phyloP scores from a whole-genome alignment of 2,329 filamentous ascomycete species.

The Arachnomyces sp. region DNA sequence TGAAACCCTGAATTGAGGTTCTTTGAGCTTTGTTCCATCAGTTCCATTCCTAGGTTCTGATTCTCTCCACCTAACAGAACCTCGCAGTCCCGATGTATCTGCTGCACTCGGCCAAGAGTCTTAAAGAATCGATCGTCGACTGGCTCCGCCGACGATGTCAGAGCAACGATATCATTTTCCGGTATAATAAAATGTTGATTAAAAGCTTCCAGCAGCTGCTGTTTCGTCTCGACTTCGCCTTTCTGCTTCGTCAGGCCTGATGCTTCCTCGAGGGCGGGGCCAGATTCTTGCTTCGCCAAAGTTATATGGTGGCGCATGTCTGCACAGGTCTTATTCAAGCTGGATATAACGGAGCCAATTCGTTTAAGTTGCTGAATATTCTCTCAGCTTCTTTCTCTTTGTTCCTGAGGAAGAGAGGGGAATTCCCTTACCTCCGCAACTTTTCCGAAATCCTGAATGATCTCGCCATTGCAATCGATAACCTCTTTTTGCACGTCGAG shows the following conservation, averaged over 20 bases:
- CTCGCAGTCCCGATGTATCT: slow-evolving; percentile 81
- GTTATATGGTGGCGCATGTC: slow-evolving; percentile 72
- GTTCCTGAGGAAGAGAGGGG: neutral
- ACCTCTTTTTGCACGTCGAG: slow-evolving; percentile 85
- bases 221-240: slow-evolving; percentile 68
- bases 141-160: slow-evolving; percentile 73
- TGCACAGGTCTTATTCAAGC: slow-evolving; percentile 69
- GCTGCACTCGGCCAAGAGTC: slow-evolving; percentile 70
- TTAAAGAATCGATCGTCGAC: slow-evolving; percentile 81
- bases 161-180: slow-evolving; percentile 65
- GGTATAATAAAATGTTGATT: slow-evolving; percentile 76
- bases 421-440: slow-evolving; percentile 66
- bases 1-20: slow-evolving; percentile 85
- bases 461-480: slow-evolving; percentile 82
- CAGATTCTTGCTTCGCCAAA: slow-evolving; percentile 67
- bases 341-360: slow-evolving; percentile 71
- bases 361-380: slow-evolving; percentile 67
- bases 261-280: slow-evolving; percentile 69
- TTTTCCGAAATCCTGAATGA: slow-evolving; percentile 78
- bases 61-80: slow-evolving; percentile 83
- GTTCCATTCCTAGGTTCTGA: slow-evolving; percentile 76
- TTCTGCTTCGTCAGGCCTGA: slow-evolving; percentile 65
- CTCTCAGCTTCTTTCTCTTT: slow-evolving; percentile 6
- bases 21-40: slow-evolving; percentile 85
- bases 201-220: slow-evolving; percentile 69